Conservation (phyloP, 495 filamentous ascomycete genomes). For the Aspergillus avenaceus region DNA sequence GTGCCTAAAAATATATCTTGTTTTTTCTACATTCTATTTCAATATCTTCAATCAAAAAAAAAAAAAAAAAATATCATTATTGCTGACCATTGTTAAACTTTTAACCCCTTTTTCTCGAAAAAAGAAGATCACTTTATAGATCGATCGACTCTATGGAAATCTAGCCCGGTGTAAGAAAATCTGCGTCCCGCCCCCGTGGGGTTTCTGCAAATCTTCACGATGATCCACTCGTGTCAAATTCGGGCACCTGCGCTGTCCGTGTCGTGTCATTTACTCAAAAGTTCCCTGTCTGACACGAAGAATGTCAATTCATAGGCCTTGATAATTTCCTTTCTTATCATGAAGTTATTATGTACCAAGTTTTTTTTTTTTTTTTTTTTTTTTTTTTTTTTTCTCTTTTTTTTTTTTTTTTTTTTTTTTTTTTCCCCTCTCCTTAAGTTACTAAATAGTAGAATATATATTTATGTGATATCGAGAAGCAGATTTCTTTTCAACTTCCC, state of each 20-base stretch:
- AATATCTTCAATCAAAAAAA: not conserved
- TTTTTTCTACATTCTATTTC: too few relatives aligned
- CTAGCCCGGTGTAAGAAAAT: not conserved
- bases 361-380: too few relatives aligned
- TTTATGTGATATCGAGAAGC: too few relatives aligned
- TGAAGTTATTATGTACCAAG: too few relatives aligned
- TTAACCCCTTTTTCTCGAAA: too few relatives aligned
- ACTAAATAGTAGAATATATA: too few relatives aligned
- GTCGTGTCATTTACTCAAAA: slow-evolving; percentile 23
- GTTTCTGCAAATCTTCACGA: not conserved
- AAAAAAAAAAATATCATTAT: not conserved
- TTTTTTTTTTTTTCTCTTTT: not conserved
- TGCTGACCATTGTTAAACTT: not conserved
- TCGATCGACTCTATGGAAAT: not conserved
- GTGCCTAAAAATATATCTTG: too few relatives aligned
- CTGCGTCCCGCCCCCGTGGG: slow-evolving; percentile 5
- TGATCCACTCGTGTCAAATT: not conserved
- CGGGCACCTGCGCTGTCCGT: slow-evolving; percentile 14
- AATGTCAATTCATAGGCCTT: too few relatives aligned
- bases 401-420: not conserved
- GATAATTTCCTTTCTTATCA: too few relatives aligned
- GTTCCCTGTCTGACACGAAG: too few relatives aligned
- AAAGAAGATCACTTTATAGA: not conserved
- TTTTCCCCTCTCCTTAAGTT: not conserved
- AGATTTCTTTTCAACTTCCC: too few relatives aligned